Base-by-base conservation (phyloP, 1,284 basidiomycete species). In the Microbotryum lychnidis-dioicae region DNA sequence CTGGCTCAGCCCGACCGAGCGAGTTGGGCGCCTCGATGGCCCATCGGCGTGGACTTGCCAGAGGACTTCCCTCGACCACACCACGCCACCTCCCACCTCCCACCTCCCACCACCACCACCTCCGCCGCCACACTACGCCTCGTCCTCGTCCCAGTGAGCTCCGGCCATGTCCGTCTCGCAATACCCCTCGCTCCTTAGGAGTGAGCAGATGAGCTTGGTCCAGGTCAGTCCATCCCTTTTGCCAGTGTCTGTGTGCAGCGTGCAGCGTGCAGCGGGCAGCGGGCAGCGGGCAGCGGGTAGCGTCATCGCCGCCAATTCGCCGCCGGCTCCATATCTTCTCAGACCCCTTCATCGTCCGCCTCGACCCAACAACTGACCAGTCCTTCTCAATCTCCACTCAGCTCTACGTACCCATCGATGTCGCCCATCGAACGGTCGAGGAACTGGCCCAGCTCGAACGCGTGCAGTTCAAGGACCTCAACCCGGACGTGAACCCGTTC, bases 381-480 rank as follows among this genome's bases (percentile, higher is more conserved):
- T 50, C 14, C 21, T 27, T 50, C 8, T 21, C 20, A 1, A 23
- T 10, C n/a, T 21, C 20, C 79, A 88, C 97, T 70, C 93, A 98
- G 82, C 86, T 99, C 74, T 96, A 94, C 77, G 89, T 97, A 71
- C 96, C 96, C 54, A 88, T 89, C 54, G 96, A 98, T 81, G 91
- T 96, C 60, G 91, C 93, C 27, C 96, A 98, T 77, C 90, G 96
- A 73, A 90, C 94, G 55, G 89, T 97, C 64, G 85, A 88, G 65
- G 91, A 96, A 75, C 85, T 99, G 21, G 94, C 91, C 68, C 91
- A 97, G 77, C 84, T 97, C 56, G 91, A 93, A 59, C 84, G 94
- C 76, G 87, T 98, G 42, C 91, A 98, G 77, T 97, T 98, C 79
- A 97, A 94, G 80, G 94, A 99, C 78, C 80, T 97, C 72, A 97